These are phyloP conservation scores for Haplosporangium sp. DNA, from an alignment of 371 early-diverging fungal species.

Conservation along the genomic window DNA sequence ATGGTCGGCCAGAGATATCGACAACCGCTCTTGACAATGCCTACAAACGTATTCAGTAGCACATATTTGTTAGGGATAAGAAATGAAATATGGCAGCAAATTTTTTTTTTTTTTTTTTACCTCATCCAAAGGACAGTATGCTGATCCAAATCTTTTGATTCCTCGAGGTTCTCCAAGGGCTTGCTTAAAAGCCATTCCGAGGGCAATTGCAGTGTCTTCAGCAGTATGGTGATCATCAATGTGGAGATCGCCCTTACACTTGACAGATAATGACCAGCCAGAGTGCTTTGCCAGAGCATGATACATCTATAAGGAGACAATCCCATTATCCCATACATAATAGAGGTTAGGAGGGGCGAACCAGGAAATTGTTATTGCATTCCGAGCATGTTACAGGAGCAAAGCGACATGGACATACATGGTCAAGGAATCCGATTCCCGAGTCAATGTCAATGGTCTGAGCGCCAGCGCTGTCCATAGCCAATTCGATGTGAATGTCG, in stretches of 20 bases:
- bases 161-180: slow-evolving; percentile 93
- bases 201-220: slow-evolving; percentile 94
- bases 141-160: slow-evolving; percentile 94
- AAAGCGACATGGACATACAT: slow-evolving; percentile 64
- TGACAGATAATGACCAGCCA: slow-evolving; percentile 85
- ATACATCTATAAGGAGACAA: slow-evolving; percentile 79
- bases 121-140: slow-evolving; percentile 96
- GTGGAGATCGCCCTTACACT: slow-evolving; percentile 92
- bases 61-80: not conserved
- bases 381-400: too few species aligned
- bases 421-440: slow-evolving; percentile 98
- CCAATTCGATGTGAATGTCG: slow-evolving; percentile 79
- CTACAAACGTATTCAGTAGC: slow-evolving; percentile 44
- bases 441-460: slow-evolving; percentile 86
- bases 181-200: slow-evolving; percentile 92
- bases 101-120: slow-evolving; percentile 55
- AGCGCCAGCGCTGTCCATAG: slow-evolving; percentile 64
- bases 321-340: not conserved
- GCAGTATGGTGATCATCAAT: slow-evolving; percentile 98
- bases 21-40: slow-evolving; percentile 95
- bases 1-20: slow-evolving; percentile 96
- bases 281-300: slow-evolving; percentile 96
- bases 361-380: too few species aligned
- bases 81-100: not conserved
- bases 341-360: not conserved